These are phyloP conservation scores for Calocera viscosa DNA, from an alignment of 768 basidiomycete genomes.

Conservation along the genomic window DNA sequence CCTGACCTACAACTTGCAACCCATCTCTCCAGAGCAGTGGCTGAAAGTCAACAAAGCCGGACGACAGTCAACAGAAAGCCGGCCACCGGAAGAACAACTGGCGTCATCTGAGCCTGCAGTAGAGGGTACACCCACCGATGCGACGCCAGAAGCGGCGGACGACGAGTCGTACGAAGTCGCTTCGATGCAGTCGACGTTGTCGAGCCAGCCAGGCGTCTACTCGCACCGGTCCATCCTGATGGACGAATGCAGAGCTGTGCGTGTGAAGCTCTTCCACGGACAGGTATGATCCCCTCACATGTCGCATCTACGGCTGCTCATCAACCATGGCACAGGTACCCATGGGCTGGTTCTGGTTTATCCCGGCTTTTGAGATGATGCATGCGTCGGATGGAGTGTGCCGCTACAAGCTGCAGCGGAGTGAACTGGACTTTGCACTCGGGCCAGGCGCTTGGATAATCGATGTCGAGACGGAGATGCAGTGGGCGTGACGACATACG, in stretches of 20 bases:
- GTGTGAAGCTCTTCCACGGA: conserved; percentile 60
- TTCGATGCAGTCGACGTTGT: not conserved
- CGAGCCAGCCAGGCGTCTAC: not conserved
- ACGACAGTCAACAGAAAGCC: not conserved
- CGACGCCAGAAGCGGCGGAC: not conserved
- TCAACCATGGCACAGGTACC: conserved; percentile 38
- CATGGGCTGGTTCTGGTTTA: conserved; percentile 78
- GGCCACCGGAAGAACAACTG: not conserved
- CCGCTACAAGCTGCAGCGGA: conserved; percentile 38
- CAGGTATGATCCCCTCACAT: conserved; percentile 34
- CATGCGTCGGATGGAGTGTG: conserved; percentile 22
- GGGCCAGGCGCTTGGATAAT: conserved; percentile 57
- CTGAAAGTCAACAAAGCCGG: not conserved
- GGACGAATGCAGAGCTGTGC: conserved; percentile 25
- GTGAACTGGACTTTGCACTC: conserved; percentile 66
- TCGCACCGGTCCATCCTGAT: not conserved
- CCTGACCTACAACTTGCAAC: conserved; percentile 16
- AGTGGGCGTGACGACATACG: conserved; percentile 28
- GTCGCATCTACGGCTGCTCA: conserved; percentile 10
- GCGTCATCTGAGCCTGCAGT: too few species aligned
- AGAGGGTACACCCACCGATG: too few species aligned
- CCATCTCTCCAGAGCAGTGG: conserved; percentile 16
- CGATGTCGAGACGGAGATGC: conserved; percentile 52
- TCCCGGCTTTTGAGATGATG: conserved; percentile 67
- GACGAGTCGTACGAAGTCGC: not conserved